phyloP scores from a whole-genome alignment of 106 monocot genomes.

The Platanthera guangdongensis region DNA sequence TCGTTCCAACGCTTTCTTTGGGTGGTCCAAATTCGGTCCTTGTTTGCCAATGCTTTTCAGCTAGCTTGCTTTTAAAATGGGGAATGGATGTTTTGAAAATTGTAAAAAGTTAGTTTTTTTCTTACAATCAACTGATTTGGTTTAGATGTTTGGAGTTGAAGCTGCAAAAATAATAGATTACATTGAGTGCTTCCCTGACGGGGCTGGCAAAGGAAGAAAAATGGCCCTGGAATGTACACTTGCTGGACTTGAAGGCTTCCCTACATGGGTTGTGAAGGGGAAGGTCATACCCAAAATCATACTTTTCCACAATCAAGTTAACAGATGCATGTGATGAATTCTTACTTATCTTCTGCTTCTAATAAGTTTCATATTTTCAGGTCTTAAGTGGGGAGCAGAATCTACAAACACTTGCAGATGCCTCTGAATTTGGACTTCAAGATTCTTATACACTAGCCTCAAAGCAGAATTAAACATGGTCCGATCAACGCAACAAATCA shows the following conservation, averaged over 20 bases:
- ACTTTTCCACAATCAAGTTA: neutral
- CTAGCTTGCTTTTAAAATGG: too few relatives aligned
- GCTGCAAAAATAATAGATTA: conserved; percentile 50
- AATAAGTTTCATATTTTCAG: conserved; percentile 22
- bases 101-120: neutral
- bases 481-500: too few relatives aligned
- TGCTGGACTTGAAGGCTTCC: conserved; percentile 52
- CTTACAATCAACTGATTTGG: neutral
- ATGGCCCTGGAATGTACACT: conserved; percentile 34
- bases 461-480: neutral
- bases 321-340: neutral
- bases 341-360: neutral
- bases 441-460: conserved; percentile 17
- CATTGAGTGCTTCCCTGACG: conserved; percentile 61
- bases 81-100: neutral
- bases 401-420: conserved; percentile 51
- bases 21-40: too few relatives aligned
- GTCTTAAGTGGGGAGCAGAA: conserved; percentile 66
- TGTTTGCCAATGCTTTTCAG: too few relatives aligned
- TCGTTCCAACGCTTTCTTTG: too few relatives aligned
- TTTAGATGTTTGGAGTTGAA: conserved; percentile 65
- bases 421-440: conserved; percentile 46
- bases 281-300: conserved; percentile 25
- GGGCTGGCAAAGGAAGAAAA: conserved; percentile 49
- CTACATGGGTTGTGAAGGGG: conserved; percentile 54